These are phyloP conservation scores for Aspergillus panamensis DNA, from an alignment of 495 filamentous ascomycete species.

Conservation along the genomic window DNA sequence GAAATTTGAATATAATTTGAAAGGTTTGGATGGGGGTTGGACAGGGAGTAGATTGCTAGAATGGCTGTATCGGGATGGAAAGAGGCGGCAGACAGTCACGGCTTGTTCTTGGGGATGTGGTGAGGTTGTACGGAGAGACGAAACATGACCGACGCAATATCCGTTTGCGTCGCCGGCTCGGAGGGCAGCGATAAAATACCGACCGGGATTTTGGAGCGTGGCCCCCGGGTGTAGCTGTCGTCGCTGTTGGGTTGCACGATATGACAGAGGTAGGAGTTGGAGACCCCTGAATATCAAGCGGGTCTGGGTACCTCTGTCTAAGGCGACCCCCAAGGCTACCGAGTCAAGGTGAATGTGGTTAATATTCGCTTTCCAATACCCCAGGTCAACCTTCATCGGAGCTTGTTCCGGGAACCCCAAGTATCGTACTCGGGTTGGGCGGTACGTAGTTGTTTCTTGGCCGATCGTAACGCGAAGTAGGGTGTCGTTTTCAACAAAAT, in stretches of 20 bases:
- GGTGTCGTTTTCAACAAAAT: conserved; percentile 22
- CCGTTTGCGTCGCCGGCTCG: conserved; percentile 6
- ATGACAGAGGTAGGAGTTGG: conserved; percentile 17
- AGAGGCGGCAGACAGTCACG: conserved; percentile 14
- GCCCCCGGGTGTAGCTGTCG: not conserved
- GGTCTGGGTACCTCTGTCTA: conserved; percentile 9
- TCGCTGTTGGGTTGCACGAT: not conserved
- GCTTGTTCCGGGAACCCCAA: conserved; percentile 15
- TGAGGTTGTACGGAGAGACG: not conserved
- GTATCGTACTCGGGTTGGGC: conserved; percentile 21
- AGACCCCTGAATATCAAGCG: conserved; percentile 17
- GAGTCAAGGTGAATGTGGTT: conserved; percentile 23
- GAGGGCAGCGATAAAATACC: conserved; percentile 20
- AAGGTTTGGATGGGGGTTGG: conserved; percentile 1
- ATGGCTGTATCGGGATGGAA: conserved; percentile 16
- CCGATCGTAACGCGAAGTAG: conserved; percentile 22
- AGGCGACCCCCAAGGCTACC: conserved; percentile 11
- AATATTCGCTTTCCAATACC: conserved; percentile 21
- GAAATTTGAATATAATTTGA: not conserved
- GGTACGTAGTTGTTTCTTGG: conserved; percentile 17
- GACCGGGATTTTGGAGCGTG: not conserved
- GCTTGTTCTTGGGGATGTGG: conserved; percentile 1
- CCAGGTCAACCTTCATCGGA: not conserved
- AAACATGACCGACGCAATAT: conserved; percentile 20
- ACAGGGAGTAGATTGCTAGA: not conserved